Base-by-base conservation (phyloP, 768 basidiomycete species). In the Rhizopogon vesiculosus region DNA sequence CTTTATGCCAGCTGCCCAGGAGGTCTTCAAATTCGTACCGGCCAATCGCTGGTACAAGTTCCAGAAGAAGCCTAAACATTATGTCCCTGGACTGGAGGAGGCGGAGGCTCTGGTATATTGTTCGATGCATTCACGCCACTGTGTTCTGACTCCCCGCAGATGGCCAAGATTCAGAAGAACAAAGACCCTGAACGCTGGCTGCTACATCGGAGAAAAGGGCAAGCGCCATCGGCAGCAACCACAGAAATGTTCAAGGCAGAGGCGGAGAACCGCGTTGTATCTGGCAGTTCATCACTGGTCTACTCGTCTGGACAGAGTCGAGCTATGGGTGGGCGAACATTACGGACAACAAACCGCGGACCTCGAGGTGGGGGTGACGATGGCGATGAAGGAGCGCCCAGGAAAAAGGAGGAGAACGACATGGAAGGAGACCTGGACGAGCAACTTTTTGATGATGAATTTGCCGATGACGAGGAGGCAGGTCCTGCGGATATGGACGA, bases 21-120 rank as follows among this genome's bases (percentile, higher is more conserved):
- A 91, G 56, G 78, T 86, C 40, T 94, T 95, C 78, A 86, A 90
- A 65, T 92, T 94, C 70, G 87, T 95, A 10, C 87, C 91, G 13
- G 84, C 90, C 5, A 84, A 91, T 67, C 80, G 92, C 43, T 94
- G 90, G 89, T 95, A 94, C 78, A 92, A 91, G 70, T 93, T 93
- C 67, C 90, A 90, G 72, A 92, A 91, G 77, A 85, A 85, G 61
- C 79, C 89, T 42, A 87, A 85, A 63, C 84, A 91, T 63, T 79
- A 83, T 64, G 73, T 90, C 15, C 86, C 85, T 43, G 81, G 81
- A 41, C 77, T 78, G 71, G 88, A 75, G 73, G 84, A 76, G 73
- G 87, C 76, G 62, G 91, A 80, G 79, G 84, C 76, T 64, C 74
- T 79, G 70, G 90, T 83, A 80, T 73, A 75, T 68, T 56, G 43